phyloP scores from a whole-genome alignment of 495 filamentous ascomycete species.

The Trypethelium eluteriae region DNA sequence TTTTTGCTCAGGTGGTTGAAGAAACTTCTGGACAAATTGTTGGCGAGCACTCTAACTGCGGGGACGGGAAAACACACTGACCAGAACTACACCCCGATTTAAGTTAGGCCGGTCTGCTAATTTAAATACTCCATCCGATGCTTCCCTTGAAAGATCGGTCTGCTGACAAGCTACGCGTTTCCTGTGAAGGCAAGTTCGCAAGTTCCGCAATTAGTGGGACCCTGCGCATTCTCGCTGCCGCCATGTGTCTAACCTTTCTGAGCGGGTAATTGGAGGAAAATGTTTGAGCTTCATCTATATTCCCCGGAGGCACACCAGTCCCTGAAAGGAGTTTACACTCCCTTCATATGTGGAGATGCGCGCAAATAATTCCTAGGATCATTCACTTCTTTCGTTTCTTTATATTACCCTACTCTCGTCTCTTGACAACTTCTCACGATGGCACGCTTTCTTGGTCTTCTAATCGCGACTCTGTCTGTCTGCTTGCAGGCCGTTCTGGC shows the following conservation, averaged over 20 bases:
- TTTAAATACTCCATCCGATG: background rate
- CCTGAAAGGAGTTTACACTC: background rate
- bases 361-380: background rate
- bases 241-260: background rate
- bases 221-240: background rate
- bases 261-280: background rate
- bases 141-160: background rate
- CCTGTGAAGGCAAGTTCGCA: background rate
- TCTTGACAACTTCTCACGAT: background rate
- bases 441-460: background rate
- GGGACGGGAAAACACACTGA: too few species aligned
- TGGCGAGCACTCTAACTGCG: too few species aligned
- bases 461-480: background rate
- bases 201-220: background rate
- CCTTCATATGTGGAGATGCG: background rate
- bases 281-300: background rate
- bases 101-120: too few species aligned
- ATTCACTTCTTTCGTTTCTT: background rate
- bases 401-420: background rate
- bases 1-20: too few species aligned
- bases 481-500: slow-evolving; percentile 18
- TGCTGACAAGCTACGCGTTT: background rate
- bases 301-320: background rate
- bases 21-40: too few species aligned
- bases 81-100: too few species aligned